A percentile compares a stretch with the other conserved stretches of the same genome.
Conservation (phyloP, 2,329 filamentous ascomycete species). For the Alternaria burnsii region DNA sequence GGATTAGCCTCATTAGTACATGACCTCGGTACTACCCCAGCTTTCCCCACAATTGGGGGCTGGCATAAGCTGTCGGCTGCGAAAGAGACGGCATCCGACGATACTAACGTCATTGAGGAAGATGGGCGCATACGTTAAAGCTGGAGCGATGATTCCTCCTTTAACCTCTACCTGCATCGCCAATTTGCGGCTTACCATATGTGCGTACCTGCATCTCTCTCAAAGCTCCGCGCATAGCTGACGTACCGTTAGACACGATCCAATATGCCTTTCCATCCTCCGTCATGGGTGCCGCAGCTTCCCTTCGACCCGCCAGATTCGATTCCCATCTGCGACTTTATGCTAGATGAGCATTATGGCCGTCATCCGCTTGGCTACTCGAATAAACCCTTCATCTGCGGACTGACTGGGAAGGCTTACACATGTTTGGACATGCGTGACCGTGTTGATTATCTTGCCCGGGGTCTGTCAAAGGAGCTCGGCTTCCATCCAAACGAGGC, state of each 20-base stretch:
- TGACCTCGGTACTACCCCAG: conserved; percentile 26
- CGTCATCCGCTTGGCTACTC: conserved; percentile 70
- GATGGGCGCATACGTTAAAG: conserved; percentile 7
- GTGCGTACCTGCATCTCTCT: conserved; percentile 1
- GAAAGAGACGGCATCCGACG: conserved; percentile 8
- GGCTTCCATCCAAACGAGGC: conserved; percentile 75
- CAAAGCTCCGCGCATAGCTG: conserved; percentile 1
- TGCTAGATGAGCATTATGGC: conserved; percentile 76
- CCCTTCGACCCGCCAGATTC: conserved; percentile 75
- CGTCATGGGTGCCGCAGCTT: conserved; percentile 68
- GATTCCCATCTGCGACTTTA: conserved; percentile 78
- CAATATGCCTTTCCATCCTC: conserved; percentile 65
- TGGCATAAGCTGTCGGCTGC: conserved; percentile 4
- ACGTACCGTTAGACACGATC: neutral
- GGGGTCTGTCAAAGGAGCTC: conserved; percentile 74
- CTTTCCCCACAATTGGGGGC: conserved; percentile 21
- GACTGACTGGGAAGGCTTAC: conserved; percentile 73
- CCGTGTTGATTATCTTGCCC: conserved; percentile 72
- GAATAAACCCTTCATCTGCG: conserved; percentile 78
- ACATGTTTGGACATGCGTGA: conserved; percentile 69
- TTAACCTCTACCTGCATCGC: neutral
- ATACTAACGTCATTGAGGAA: conserved; percentile 9
- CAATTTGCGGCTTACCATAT: conserved; percentile 6
- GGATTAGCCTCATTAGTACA: conserved; percentile 12
- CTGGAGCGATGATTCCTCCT: neutral